Evolutionary conservation across 2,329 filamentous ascomycete genomes (phyloP).

Genomic region (Cladosporium sphaerospermum): DNA sequence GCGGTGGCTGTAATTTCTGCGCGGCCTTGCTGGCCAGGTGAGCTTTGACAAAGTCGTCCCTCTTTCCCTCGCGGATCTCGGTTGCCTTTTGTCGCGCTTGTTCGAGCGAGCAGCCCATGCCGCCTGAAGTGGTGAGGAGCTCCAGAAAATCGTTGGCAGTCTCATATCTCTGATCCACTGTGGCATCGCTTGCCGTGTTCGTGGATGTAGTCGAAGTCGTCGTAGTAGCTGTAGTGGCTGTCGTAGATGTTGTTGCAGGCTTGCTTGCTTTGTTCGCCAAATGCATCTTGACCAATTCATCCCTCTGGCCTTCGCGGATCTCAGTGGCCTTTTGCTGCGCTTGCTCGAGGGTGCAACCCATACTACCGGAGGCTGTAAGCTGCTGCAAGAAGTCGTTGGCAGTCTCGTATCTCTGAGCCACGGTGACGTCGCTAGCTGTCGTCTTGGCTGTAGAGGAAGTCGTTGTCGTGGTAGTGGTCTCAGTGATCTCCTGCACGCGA

Average conservation of each 20-base stretch:
- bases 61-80: slow-evolving; percentile 2
- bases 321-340: slow-evolving; percentile 1
- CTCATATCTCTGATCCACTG: slow-evolving; percentile 1
- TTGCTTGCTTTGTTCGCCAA: neutral
- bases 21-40: neutral
- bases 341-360: slow-evolving; percentile 7
- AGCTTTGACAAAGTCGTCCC: neutral
- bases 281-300: slow-evolving; percentile 1
- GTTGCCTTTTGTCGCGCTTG: slow-evolving; percentile 1
- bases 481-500: slow-evolving; percentile 1
- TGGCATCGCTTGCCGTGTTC: neutral
- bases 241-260: too few species aligned
- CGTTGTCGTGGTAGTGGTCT: neutral
- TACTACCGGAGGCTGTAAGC: neutral
- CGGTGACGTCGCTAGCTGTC: neutral
- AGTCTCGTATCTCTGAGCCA: slow-evolving; percentile 3
- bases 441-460: slow-evolving; percentile 2
- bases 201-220: slow-evolving; percentile 3
- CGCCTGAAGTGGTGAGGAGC: neutral
- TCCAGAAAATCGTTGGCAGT: slow-evolving; percentile 7
- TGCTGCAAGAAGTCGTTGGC: slow-evolving; percentile 7
- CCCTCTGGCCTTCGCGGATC: slow-evolving; percentile 1
- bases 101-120: slow-evolving; percentile 6
- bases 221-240: too few species aligned
- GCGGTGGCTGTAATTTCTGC: neutral